A percentile compares a stretch with the other conserved stretches of the same genome.
Conservation (phyloP, 2,329 filamentous ascomycete species). For the Penicillium sp. region DNA sequence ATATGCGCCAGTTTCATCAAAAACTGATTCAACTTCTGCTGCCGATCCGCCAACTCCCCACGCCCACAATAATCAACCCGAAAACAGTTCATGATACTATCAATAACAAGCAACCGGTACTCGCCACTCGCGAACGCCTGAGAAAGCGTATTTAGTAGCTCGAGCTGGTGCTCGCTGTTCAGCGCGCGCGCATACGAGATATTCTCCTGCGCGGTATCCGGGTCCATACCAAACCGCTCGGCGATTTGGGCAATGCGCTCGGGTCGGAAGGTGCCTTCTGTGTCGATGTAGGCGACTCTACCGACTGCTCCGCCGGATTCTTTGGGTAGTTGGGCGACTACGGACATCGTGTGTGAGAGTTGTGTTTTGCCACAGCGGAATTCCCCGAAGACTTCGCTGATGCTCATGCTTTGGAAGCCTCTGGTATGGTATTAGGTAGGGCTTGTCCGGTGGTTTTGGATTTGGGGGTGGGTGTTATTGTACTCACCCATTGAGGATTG, state of each 20-base stretch:
- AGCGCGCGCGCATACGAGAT: slow-evolving; percentile 64
- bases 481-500: slow-evolving; percentile 62
- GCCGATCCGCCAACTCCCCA: slow-evolving; percentile 66
- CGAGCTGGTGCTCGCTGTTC: slow-evolving; percentile 67
- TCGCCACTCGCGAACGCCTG: slow-evolving; percentile 63
- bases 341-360: slow-evolving; percentile 67
- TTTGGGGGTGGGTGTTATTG: background rate
- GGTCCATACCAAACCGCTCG: slow-evolving; percentile 63
- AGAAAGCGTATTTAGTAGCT: slow-evolving; percentile 61
- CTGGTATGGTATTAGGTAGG: slow-evolving; percentile 35
- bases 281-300: slow-evolving; percentile 69
- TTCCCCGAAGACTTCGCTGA: slow-evolving; percentile 55
- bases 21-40: slow-evolving; percentile 67
- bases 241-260: slow-evolving; percentile 67
- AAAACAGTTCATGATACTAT: slow-evolving; percentile 70
- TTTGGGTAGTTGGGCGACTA: slow-evolving; percentile 57
- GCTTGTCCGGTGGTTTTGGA: rapidly evolving
- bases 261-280: slow-evolving; percentile 65
- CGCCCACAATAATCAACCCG: slow-evolving; percentile 67
- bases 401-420: slow-evolving; percentile 69
- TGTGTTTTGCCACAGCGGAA: slow-evolving; percentile 67
- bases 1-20: slow-evolving; percentile 63
- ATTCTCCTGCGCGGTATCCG: slow-evolving; percentile 62
- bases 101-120: slow-evolving; percentile 66
- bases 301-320: slow-evolving; percentile 67